Conservation (phyloP, 805 yeast genomes). For the Myxozyma nipponensis region DNA sequence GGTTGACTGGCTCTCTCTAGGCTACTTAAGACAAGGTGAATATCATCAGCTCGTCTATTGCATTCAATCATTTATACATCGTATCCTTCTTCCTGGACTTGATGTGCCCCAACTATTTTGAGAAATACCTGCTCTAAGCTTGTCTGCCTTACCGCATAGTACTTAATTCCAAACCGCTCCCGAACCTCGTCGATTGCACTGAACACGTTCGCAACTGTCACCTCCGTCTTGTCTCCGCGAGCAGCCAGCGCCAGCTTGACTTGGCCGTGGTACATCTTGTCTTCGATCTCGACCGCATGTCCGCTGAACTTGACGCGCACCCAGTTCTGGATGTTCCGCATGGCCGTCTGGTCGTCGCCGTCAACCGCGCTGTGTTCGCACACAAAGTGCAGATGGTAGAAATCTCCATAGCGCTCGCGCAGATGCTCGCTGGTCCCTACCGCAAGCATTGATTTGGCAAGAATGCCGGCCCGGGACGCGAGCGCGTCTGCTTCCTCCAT, state of each 20-base stretch:
- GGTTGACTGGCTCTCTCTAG: no score
- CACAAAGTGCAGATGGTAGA: constrained; percentile 33
- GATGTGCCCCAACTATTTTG: constrained; percentile 33
- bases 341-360: constrained; percentile 5
- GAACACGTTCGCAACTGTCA: constrained; percentile 17
- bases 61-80: background rate
- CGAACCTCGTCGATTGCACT: constrained; percentile 13
- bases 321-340: constrained; percentile 14
- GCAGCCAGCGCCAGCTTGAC: constrained; percentile 27
- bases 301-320: constrained; percentile 25
- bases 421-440: constrained; percentile 34
- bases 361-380: no score
- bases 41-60: no score
- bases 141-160: constrained; percentile 34
- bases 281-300: constrained; percentile 19
- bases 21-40: no score
- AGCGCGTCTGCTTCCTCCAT: constrained; percentile 41
- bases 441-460: constrained; percentile 34
- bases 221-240: constrained; percentile 3
- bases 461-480: constrained; percentile 37
- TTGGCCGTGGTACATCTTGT: constrained; percentile 31
- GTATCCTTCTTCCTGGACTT: constrained; percentile 32
- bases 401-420: constrained; percentile 31
- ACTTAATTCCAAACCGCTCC: constrained; percentile 25
- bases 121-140: constrained; percentile 37